Evolutionary conservation across 2,329 filamentous ascomycete genomes (phyloP), one percentile per base, ranked within the genome.

Genomic region (Colletotrichum tabaci): DNA sequence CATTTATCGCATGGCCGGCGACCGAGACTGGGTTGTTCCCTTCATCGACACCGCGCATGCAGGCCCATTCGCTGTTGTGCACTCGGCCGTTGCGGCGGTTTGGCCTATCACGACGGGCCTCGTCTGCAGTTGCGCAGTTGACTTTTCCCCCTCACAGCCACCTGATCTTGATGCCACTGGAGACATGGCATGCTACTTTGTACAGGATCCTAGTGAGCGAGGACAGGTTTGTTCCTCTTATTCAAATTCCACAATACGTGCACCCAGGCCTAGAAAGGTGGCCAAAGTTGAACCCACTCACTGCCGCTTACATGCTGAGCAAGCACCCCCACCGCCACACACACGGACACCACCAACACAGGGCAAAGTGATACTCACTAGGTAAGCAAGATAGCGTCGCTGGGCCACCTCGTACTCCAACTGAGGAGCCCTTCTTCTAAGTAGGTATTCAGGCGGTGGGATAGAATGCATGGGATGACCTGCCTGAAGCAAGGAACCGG

Each of bases 1-100:
- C 52, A 67, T 64, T 67, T 71, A 49, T 62, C 44, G 64, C 68
- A 53, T 18, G 64, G 38, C 18, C 30, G 52, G 46, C 38, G n/a
- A 53, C 15, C 30, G n/a, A 57, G 58, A 64, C 69, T 69, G 53
- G 69, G 65, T 58, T 63, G n/a, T 71, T 64, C 69, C 69, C 38
- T 64, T 69, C 40, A 30, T 44, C 26, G 26, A 58, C 18, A 47
- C 42, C 40, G 58, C 52, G 50, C 52, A 58, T 64, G 58, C 69
- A 72, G 66, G 69, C 65, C 57, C 65, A 55, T 58, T 55, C 69
- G 61, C 46, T 69, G 65, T 58, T 58, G 13, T 30, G 23, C 53
- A 53, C 49, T 69, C 53, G 69, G 58, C 40, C 69, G 49, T 16
- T 15, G 60, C 66, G 65, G 53, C 46, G 50, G 35, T 16, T 42